Evolutionary conservation across 1,284 basidiomycete genomes (phyloP).

Genomic region (Anthracocystis panici-leucophaei): DNA sequence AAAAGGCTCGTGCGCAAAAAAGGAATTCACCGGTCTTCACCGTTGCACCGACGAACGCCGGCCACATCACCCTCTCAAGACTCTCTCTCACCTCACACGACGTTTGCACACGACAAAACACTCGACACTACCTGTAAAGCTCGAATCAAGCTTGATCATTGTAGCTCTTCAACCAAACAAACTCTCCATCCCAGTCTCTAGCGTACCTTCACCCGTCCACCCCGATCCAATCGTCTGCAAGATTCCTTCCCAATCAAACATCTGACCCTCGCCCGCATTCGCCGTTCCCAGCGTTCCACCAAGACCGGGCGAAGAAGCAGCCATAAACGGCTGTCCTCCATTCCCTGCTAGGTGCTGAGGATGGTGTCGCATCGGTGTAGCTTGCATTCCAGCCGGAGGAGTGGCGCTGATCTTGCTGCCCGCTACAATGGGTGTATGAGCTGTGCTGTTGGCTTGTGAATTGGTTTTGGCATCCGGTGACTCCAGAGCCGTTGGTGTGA

Average conservation of each 20-base stretch:
- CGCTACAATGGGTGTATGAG: conserved; percentile 32
- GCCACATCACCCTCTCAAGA: neutral
- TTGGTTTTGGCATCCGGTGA: conserved; percentile 33
- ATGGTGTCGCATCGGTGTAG: conserved; percentile 28
- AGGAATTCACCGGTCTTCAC: conserved; percentile 9
- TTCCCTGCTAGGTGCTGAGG: conserved; percentile 14
- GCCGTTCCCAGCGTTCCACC: conserved; percentile 15
- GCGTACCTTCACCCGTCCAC: conserved; percentile 46
- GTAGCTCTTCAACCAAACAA: conserved; percentile 25
- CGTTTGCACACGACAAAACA: neutral
- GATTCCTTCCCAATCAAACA: conserved; percentile 53
- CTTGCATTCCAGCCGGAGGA: neutral
- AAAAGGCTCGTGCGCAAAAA: neutral
- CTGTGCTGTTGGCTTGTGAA: conserved; percentile 20
- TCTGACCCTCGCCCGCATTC: conserved; percentile 19
- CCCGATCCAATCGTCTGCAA: conserved; percentile 49
- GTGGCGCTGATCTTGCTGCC: conserved; percentile 11
- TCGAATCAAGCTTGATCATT: no score
- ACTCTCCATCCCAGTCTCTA: conserved; percentile 52
- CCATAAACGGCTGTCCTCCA: conserved; percentile 15
- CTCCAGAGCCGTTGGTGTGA: conserved; percentile 40
- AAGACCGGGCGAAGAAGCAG: conserved; percentile 32
- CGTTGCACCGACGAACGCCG: neutral
- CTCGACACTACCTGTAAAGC: no score
- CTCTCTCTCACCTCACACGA: neutral